phyloP scores from a whole-genome alignment of 139 green algal genomes.

The Closterium sp. region DNA sequence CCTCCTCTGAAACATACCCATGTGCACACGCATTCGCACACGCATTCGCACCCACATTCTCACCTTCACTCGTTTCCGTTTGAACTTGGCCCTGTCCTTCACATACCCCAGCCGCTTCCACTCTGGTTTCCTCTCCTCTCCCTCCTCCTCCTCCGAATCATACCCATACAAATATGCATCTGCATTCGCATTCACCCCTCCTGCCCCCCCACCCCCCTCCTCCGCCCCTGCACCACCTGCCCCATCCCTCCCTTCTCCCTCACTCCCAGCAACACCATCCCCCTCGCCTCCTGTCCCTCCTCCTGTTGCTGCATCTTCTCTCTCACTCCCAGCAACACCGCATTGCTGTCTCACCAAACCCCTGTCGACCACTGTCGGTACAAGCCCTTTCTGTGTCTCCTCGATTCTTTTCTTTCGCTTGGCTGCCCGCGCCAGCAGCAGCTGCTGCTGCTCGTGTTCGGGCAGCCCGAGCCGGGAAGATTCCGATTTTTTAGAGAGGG shows the following conservation, averaged over 20 bases:
- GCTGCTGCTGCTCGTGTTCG: neutral
- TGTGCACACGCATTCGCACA: neutral
- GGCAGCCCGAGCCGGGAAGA: constrained; percentile 15
- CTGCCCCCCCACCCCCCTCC: neutral
- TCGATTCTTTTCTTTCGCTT: neutral
- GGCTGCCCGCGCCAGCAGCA: constrained; percentile 7
- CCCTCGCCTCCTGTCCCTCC: neutral
- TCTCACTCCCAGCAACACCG: neutral
- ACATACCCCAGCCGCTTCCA: neutral
- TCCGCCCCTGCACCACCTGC: neutral
- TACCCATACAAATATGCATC: neutral
- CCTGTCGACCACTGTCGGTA: neutral
- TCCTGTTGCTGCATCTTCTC: neutral
- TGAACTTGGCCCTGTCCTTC: neutral
- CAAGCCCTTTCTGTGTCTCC: neutral
- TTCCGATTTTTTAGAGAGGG: constrained; percentile 1
- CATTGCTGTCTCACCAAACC: neutral
- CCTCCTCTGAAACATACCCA: neutral
- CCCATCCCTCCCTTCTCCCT: constrained; percentile 7
- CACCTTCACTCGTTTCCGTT: neutral
- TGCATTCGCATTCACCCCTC: neutral
- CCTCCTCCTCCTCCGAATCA: too few species aligned
- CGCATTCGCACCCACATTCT: neutral
- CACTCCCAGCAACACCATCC: neutral
- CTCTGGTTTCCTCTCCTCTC: neutral